Conservation (phyloP, 1,139 yeast species). For the Nakaseomyces delphensis region DNA sequence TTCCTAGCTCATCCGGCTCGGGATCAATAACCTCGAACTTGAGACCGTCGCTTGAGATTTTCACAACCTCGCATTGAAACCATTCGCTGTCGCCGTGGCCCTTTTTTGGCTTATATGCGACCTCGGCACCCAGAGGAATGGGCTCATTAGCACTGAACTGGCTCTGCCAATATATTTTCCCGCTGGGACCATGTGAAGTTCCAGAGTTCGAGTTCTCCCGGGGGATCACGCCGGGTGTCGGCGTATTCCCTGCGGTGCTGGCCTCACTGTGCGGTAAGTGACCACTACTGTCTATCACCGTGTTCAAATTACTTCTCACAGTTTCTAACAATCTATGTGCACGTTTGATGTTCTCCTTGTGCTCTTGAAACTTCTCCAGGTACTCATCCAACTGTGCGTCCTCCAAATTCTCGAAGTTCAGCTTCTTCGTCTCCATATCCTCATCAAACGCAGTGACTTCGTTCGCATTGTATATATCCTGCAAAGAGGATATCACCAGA, state of each 20-base stretch:
- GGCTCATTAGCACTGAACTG: slow-evolving; percentile 53
- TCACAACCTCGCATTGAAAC: slow-evolving; percentile 91
- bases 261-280: too few species aligned
- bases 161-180: slow-evolving; percentile 33
- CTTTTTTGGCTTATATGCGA: slow-evolving; percentile 71
- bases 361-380: slow-evolving; percentile 40
- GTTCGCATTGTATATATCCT: slow-evolving; percentile 56
- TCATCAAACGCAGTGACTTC: slow-evolving; percentile 48
- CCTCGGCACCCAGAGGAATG: slow-evolving; percentile 64
- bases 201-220: too few species aligned
- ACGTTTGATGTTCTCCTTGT: slow-evolving; percentile 49
- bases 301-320: slow-evolving; percentile 29
- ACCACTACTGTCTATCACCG: slow-evolving; percentile 20
- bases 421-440: slow-evolving; percentile 31
- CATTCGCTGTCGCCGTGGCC: slow-evolving; percentile 72
- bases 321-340: slow-evolving; percentile 40
- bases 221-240: slow-evolving; percentile 3
- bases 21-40: slow-evolving; percentile 87
- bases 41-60: slow-evolving; percentile 65
- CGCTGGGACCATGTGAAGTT: too few species aligned
- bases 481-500: slow-evolving; percentile 53
- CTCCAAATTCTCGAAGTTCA: slow-evolving; percentile 28
- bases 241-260: slow-evolving; percentile 5
- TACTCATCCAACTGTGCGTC: slow-evolving; percentile 37
- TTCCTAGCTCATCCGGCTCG: slow-evolving; percentile 90